These are phyloP conservation scores for Tolypocladium ovalisporum DNA, from an alignment of 2,329 filamentous ascomycete species.

Conservation along the genomic window DNA sequence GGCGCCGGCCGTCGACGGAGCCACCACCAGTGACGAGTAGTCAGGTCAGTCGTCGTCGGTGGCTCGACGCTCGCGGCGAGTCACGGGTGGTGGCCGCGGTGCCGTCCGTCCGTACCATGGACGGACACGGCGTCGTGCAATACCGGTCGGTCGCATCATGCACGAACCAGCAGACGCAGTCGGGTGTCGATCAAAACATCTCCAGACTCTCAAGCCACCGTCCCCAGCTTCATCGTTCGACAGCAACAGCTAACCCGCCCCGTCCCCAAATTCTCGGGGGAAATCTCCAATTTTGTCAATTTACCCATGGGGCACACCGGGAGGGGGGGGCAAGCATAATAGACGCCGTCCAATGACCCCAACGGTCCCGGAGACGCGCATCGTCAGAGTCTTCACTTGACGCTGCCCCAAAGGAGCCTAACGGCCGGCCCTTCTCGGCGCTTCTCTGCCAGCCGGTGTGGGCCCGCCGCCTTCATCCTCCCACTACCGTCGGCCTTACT, in stretches of 20 bases:
- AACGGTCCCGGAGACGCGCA: not conserved
- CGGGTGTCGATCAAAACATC: not conserved
- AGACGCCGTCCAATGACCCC: not conserved
- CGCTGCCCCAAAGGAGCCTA: slow-evolving; percentile 2
- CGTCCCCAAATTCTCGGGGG: not conserved
- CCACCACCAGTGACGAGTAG: not conserved
- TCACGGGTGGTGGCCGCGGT: not conserved
- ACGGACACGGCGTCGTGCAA: not conserved
- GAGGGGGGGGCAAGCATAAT: too few relatives aligned
- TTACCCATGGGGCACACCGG: not conserved
- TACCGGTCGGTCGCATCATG: too few relatives aligned
- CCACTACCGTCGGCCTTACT: slow-evolving; percentile 17
- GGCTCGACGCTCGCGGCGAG: not conserved
- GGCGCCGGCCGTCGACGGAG: not conserved
- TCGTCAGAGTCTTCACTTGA: not conserved
- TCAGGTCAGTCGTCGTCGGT: not conserved
- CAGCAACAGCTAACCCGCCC: not conserved
- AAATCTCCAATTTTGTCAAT: not conserved
- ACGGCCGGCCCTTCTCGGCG: slow-evolving; percentile 23
- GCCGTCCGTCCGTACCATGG: too few relatives aligned
- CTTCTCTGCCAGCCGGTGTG: slow-evolving; percentile 15
- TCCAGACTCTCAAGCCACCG: not conserved
- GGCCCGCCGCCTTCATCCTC: slow-evolving; percentile 2
- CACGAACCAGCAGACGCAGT: not conserved
- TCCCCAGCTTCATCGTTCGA: not conserved